These are phyloP conservation scores for Penicillium cosmopolitanum DNA, from an alignment of 495 filamentous ascomycete species.

Conservation along the genomic window DNA sequence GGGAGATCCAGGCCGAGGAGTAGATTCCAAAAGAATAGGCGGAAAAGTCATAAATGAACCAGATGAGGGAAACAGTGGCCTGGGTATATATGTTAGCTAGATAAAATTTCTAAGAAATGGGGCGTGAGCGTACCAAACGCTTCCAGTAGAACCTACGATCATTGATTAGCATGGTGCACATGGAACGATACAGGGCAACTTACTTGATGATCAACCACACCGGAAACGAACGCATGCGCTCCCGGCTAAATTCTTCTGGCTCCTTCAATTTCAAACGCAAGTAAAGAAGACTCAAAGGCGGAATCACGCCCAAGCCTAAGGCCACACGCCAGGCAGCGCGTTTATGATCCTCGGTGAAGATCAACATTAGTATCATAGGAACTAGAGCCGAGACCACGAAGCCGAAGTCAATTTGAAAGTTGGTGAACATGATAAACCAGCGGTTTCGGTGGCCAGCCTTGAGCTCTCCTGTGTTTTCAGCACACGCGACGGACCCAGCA, in stretches of 20 bases:
- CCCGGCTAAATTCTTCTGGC: conserved; percentile 76
- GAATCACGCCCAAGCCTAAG: conserved; percentile 78
- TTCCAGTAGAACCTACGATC: conserved; percentile 53
- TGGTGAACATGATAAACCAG: conserved; percentile 95
- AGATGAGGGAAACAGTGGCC: conserved; percentile 73
- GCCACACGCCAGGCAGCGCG: conserved; percentile 75
- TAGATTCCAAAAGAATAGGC: conserved; percentile 82
- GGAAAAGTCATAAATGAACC: conserved; percentile 92
- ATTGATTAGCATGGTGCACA: not conserved
- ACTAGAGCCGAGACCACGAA: conserved; percentile 78
- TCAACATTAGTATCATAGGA: conserved; percentile 71
- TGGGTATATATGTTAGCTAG: conserved; percentile 34
- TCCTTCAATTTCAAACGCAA: conserved; percentile 78
- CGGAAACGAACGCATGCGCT: conserved; percentile 58
- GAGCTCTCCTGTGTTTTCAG: conserved; percentile 83
- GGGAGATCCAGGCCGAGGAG: conserved; percentile 67
- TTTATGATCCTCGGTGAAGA: conserved; percentile 68
- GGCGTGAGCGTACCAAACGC: conserved; percentile 39
- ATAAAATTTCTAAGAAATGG: not conserved
- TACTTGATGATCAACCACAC: conserved; percentile 54
- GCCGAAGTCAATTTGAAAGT: conserved; percentile 81
- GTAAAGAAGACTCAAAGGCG: conserved; percentile 73
- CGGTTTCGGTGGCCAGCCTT: conserved; percentile 78
- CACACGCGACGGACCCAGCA: conserved; percentile 80
- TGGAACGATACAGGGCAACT: conserved; percentile 12